Percentiles rank a stretch among this genome's conserved stretches.
Conservation (phyloP, 306 rosid genomes). For the Luffa aegyptiaca region DNA sequence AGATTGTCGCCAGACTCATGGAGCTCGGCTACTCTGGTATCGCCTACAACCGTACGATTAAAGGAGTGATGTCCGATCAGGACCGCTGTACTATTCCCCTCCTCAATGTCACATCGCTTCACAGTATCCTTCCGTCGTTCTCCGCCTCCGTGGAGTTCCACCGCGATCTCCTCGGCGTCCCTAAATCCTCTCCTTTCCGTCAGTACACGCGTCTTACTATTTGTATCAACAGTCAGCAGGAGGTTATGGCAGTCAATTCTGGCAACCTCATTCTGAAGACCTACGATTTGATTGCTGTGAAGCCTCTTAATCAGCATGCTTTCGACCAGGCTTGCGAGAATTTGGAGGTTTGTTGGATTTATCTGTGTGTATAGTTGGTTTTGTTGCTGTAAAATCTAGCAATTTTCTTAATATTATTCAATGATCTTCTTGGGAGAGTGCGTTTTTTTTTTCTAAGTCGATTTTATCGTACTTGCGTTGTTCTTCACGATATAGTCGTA, state of each 20-base stretch:
- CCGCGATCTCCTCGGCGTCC: slow-evolving; percentile 51
- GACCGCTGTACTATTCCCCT: slow-evolving; percentile 66
- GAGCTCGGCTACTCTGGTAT: slow-evolving; percentile 83
- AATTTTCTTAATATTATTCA: neutral
- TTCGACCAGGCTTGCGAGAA: slow-evolving; percentile 70
- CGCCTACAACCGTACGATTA: slow-evolving; percentile 74
- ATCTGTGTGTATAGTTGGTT: neutral
- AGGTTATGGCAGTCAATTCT: slow-evolving; percentile 49
- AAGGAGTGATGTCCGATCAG: slow-evolving; percentile 76
- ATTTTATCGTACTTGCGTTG: neutral
- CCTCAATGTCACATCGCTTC: slow-evolving; percentile 52
- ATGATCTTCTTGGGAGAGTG: neutral
- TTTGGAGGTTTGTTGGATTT: slow-evolving; percentile 47
- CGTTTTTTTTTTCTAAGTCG: neutral
- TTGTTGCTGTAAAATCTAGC: neutral
- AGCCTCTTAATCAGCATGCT: slow-evolving; percentile 45
- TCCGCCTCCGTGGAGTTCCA: slow-evolving; percentile 58
- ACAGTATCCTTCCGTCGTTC: slow-evolving; percentile 54
- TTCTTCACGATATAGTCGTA: neutral
- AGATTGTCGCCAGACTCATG: slow-evolving; percentile 54
- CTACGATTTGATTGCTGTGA: slow-evolving; percentile 66
- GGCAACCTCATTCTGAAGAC: slow-evolving; percentile 77
- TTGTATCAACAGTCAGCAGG: slow-evolving; percentile 26
- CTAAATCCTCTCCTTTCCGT: slow-evolving; percentile 54
- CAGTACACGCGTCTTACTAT: slow-evolving; percentile 88